phyloP scores from a whole-genome alignment of 192 early-diverging fungal genomes.

The Coemansia sp. region DNA sequence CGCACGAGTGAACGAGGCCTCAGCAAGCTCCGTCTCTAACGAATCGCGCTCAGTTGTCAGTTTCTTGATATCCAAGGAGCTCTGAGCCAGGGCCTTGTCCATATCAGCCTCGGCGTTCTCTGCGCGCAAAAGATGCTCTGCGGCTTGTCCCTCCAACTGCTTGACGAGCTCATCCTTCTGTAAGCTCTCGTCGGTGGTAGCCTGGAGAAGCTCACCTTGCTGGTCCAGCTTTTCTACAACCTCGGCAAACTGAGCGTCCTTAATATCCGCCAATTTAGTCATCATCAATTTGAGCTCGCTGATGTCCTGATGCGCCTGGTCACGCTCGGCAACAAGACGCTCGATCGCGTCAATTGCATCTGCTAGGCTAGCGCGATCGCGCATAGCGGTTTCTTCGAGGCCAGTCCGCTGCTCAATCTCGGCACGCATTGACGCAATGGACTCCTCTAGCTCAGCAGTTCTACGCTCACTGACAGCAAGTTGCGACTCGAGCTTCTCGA shows the following conservation, averaged over 20 bases:
- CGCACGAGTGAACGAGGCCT: not conserved
- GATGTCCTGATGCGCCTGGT: constrained; percentile 20
- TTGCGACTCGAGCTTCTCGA: constrained; percentile 4
- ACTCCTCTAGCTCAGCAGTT: not conserved
- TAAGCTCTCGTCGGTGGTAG: constrained; percentile 25
- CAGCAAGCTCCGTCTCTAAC: constrained; percentile 11
- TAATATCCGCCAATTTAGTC: constrained; percentile 47
- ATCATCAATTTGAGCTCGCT: constrained; percentile 48
- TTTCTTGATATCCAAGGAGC: not conserved
- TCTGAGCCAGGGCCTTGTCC: constrained; percentile 6
- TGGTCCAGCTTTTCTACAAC: constrained; percentile 26
- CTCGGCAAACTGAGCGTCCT: constrained; percentile 43
- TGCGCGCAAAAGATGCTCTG: constrained; percentile 13
- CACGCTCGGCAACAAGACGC: constrained; percentile 23
- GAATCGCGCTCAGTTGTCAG: constrained; percentile 16
- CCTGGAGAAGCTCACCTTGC: constrained; percentile 28
- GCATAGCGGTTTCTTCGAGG: not conserved
- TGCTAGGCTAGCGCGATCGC: not conserved
- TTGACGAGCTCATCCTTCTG: constrained; percentile 40
- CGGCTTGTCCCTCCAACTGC: constrained; percentile 13
- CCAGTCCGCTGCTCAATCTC: not conserved
- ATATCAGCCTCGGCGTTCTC: constrained; percentile 17
- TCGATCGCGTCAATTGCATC: not conserved
- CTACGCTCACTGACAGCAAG: not conserved
- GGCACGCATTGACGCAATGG: not conserved